These are phyloP conservation scores for Macrophomina phaseolina DNA, from an alignment of 2,329 filamentous ascomycete genomes.

Conservation along the genomic window DNA sequence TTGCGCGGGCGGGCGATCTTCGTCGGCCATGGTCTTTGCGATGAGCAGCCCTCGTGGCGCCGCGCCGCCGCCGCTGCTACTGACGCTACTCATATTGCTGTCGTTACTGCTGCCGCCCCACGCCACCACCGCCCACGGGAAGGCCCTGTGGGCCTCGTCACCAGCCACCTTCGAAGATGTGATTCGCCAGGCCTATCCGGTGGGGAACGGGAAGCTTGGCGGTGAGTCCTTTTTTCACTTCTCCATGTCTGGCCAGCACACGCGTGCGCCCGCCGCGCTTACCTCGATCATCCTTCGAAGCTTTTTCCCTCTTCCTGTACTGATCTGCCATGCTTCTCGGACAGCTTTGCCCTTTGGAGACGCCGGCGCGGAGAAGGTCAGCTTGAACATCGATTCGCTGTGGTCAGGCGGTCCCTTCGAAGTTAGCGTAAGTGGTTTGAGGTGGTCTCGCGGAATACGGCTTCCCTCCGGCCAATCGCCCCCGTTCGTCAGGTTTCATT, in stretches of 20 bases:
- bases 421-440: conserved; percentile 37
- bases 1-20: background rate
- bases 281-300: no score
- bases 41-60: background rate
- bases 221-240: conserved; percentile 35
- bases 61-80: background rate
- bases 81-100: background rate
- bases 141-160: conserved; percentile 32
- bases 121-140: conserved; percentile 27
- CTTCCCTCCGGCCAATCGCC: background rate
- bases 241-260: no score
- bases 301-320: no score
- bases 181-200: conserved; percentile 45
- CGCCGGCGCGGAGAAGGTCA: conserved; percentile 51
- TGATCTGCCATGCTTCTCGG: background rate
- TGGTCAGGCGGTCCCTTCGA: conserved; percentile 60
- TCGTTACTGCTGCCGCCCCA: background rate
- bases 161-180: conserved; percentile 33
- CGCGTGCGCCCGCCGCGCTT: no score
- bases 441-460: no score
- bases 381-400: conserved; percentile 56
- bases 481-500: background rate
- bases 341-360: conserved; percentile 52
- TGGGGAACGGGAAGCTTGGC: conserved; percentile 58
- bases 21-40: background rate